These are phyloP conservation scores for Xerocomellus intermedius DNA, from an alignment of 768 basidiomycete species.

Conservation along the genomic window DNA sequence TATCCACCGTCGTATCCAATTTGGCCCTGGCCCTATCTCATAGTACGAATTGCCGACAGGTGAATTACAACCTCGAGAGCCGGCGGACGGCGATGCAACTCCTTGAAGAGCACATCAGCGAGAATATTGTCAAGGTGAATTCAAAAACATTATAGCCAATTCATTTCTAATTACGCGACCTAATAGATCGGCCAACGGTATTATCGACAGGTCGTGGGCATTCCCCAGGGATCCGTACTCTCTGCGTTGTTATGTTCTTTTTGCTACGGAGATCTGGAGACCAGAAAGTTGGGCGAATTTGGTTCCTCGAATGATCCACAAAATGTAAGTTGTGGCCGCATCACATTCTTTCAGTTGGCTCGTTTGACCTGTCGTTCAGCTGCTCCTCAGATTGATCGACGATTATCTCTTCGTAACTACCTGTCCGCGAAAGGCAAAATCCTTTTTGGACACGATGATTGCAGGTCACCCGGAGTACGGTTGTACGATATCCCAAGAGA, in stretches of 20 bases:
- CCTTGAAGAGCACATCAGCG: constrained; percentile 75
- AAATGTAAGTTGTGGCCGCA: constrained; percentile 49
- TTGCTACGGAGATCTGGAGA: constrained; percentile 92
- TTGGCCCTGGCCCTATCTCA: not conserved
- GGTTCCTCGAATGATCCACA: constrained; percentile 53
- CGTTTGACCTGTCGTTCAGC: constrained; percentile 38
- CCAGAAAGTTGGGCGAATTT: constrained; percentile 36
- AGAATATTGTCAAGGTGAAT: constrained; percentile 85
- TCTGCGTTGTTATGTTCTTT: constrained; percentile 91
- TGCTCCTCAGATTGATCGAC: constrained; percentile 85
- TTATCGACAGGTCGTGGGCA: constrained; percentile 89
- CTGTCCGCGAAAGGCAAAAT: constrained; percentile 51
- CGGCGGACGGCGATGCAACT: constrained; percentile 59
- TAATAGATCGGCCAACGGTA: constrained; percentile 74
- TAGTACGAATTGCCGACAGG: constrained; percentile 31
- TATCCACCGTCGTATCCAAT: constrained; percentile 23
- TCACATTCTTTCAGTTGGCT: not conserved
- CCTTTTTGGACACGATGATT: constrained; percentile 76
- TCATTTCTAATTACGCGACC: not conserved
- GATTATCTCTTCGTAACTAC: constrained; percentile 92
- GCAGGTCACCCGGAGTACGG: constrained; percentile 92
- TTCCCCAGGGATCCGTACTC: constrained; percentile 97
- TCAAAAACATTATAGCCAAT: not conserved
- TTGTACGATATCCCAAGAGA: constrained; percentile 84
- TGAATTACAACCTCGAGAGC: constrained; percentile 50